These are phyloP conservation scores for Stylonectria norvegica DNA, from an alignment of 2,329 filamentous ascomycete genomes.

Conservation along the genomic window DNA sequence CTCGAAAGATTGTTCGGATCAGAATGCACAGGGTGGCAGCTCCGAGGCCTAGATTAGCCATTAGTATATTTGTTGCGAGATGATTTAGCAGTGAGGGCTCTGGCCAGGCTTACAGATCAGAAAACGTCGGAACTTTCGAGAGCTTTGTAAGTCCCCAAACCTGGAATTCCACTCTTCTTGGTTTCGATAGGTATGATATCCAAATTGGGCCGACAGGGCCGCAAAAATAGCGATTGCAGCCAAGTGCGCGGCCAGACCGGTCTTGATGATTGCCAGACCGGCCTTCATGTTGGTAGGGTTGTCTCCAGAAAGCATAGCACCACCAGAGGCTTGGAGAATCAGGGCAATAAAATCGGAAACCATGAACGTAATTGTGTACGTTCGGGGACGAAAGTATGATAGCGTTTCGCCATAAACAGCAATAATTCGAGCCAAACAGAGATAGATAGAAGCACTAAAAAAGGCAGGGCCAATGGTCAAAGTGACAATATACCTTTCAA, in stretches of 20 bases:
- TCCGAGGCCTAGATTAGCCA: too few relatives aligned
- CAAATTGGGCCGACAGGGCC: constrained; percentile 5
- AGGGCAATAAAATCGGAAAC: constrained; percentile 49
- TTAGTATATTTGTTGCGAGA: too few relatives aligned
- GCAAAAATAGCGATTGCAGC: constrained; percentile 14
- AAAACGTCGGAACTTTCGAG: constrained; percentile 11
- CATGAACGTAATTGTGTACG: constrained; percentile 39
- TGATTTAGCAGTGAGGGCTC: too few relatives aligned
- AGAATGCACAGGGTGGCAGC: constrained; percentile 58
- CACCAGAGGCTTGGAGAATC: constrained; percentile 48
- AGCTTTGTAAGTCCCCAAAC: constrained; percentile 10
- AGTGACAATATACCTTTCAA: constrained; percentile 35
- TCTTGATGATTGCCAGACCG: constrained; percentile 15
- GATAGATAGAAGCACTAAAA: constrained; percentile 59
- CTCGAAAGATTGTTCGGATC: constrained; percentile 57
- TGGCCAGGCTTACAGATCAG: constrained; percentile 13
- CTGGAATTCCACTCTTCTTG: constrained; percentile 11
- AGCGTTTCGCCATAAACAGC: constrained; percentile 39
- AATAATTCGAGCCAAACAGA: constrained; percentile 51
- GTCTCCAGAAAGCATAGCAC: constrained; percentile 33
- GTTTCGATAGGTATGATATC: constrained; percentile 4
- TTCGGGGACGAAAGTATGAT: constrained; percentile 30
- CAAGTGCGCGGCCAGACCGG: constrained; percentile 2
- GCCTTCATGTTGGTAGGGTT: not conserved
- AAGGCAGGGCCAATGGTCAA: constrained; percentile 63